Conservation (phyloP, 2,329 filamentous ascomycete genomes). For the Aspergillus alliaceus region DNA sequence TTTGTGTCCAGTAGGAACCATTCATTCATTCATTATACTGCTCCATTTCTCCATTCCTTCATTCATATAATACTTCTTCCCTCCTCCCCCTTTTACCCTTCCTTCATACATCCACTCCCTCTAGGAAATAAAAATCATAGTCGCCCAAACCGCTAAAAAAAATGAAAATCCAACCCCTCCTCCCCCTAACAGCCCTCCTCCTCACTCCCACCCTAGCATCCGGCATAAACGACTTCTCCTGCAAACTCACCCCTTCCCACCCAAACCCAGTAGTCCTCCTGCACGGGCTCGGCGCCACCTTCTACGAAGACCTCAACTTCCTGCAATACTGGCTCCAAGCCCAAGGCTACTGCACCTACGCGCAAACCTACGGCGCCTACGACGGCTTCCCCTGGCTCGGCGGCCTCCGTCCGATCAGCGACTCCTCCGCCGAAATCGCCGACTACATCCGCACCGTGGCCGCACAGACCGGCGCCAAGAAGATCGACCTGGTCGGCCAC, state of each 20-base stretch:
- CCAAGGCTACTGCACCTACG: slow-evolving; percentile 45
- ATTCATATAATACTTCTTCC: background rate
- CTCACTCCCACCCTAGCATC: slow-evolving; percentile 17
- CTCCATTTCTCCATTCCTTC: no score
- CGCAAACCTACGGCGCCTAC: slow-evolving; percentile 44
- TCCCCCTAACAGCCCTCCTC: slow-evolving; percentile 8
- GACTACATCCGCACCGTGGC: slow-evolving; percentile 39
- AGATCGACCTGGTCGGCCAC: slow-evolving; percentile 45
- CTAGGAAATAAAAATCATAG: no score
- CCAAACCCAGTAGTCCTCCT: slow-evolving; percentile 38
- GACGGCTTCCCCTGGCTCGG: slow-evolving; percentile 38
- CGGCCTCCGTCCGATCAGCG: slow-evolving; percentile 38
- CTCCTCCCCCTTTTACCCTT: background rate
- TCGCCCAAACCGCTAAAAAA: no score
- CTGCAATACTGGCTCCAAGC: slow-evolving; percentile 37
- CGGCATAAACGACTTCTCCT: slow-evolving; percentile 37
- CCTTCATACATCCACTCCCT: background rate
- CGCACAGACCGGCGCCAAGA: slow-evolving; percentile 35
- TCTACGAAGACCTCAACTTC: slow-evolving; percentile 38
- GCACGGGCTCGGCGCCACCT: slow-evolving; percentile 40
- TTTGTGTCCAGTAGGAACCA: no score
- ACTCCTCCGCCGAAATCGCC: slow-evolving; percentile 43
- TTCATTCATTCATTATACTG: no score
- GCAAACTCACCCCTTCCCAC: slow-evolving; percentile 21
- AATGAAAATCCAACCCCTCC: slow-evolving; percentile 7